A percentile compares a stretch with the other conserved stretches of the same genome.
These are phyloP conservation scores for Lipomyces anomalus DNA, from an alignment of 805 yeast genomes.

Conservation along the genomic window DNA sequence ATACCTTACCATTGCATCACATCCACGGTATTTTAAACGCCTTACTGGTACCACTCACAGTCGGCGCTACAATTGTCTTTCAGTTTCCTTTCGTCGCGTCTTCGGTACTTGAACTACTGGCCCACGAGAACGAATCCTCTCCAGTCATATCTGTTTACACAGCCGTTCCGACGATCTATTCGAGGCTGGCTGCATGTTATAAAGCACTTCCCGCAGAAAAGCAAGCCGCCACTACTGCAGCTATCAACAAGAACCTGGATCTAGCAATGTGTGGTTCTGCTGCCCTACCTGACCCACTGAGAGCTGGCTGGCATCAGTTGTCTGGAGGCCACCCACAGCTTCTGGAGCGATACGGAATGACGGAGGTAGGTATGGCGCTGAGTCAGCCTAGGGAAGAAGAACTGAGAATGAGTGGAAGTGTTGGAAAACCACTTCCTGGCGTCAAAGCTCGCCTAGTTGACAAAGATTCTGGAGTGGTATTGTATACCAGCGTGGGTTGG, in stretches of 20 bases:
- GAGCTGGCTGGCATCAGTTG: slow-evolving; percentile 30
- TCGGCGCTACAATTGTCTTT: slow-evolving; percentile 32
- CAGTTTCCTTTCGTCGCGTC: slow-evolving; percentile 31
- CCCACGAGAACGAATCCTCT: slow-evolving; percentile 22
- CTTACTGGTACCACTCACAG: slow-evolving; percentile 30
- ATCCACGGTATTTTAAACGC: slow-evolving; percentile 35
- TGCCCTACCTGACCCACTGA: slow-evolving; percentile 32
- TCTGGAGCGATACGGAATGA: slow-evolving; percentile 35
- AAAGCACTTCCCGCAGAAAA: slow-evolving; percentile 15
- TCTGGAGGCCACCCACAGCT: slow-evolving; percentile 30
- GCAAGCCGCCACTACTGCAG: slow-evolving; percentile 16
- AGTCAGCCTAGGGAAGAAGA: slow-evolving; percentile 29
- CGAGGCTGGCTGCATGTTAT: slow-evolving; percentile 26
- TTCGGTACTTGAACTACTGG: slow-evolving; percentile 23
- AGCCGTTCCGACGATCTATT: slow-evolving; percentile 35
- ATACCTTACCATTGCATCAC: slow-evolving; percentile 35
- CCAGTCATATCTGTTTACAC: slow-evolving; percentile 32
- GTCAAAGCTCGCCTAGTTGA: slow-evolving; percentile 31
- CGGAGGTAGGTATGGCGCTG: slow-evolving; percentile 36
- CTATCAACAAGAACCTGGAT: slow-evolving; percentile 22
- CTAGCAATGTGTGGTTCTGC: slow-evolving; percentile 36
- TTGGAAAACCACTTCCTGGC: slow-evolving; percentile 33
- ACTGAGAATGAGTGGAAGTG: slow-evolving; percentile 28
- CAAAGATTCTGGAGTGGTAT: slow-evolving; percentile 24
- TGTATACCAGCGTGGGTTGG: slow-evolving; percentile 23